Conservation (phyloP, 2,329 filamentous ascomycete genomes). For the Monosporascus sp. region DNA sequence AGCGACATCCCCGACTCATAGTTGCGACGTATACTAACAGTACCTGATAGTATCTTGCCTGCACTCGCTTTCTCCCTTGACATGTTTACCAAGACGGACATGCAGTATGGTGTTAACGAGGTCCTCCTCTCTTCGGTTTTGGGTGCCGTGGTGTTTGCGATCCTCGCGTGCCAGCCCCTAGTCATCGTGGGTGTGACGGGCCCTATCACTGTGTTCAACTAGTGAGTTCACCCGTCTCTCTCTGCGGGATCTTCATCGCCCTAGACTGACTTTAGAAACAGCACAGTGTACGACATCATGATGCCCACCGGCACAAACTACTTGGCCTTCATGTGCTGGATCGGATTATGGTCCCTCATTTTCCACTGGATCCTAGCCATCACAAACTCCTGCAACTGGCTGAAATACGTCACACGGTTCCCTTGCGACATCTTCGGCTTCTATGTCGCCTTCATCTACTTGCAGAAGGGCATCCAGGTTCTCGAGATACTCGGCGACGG, state of each 20-base stretch:
- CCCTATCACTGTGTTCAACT: conserved; percentile 91
- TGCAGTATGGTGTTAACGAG: conserved; percentile 86
- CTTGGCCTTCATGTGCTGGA: conserved; percentile 87
- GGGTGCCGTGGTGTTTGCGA: conserved; percentile 72
- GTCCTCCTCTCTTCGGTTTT: conserved; percentile 82
- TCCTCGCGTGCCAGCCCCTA: conserved; percentile 76
- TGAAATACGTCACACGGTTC: conserved; percentile 87
- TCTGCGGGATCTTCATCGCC: neutral
- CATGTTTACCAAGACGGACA: conserved; percentile 85
- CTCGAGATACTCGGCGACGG: conserved; percentile 66
- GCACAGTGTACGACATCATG: conserved; percentile 86
- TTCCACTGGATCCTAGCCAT: conserved; percentile 81
- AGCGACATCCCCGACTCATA: no score
- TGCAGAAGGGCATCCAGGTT: conserved; percentile 87
- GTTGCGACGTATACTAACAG: conserved; percentile 4
- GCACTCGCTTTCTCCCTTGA: conserved; percentile 85
- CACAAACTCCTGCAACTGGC: conserved; percentile 79
- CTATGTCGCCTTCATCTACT: conserved; percentile 86
- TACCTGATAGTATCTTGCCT: conserved; percentile 63
- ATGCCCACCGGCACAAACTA: conserved; percentile 71
- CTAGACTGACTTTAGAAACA: conserved; percentile 19
- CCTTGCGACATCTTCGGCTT: conserved; percentile 93
- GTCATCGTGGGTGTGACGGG: conserved; percentile 89
- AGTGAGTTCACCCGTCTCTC: conserved; percentile 42
- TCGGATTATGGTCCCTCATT: conserved; percentile 80